phyloP scores from a whole-genome alignment of 192 early-diverging fungal genomes.

The Diversispora epigaea region DNA sequence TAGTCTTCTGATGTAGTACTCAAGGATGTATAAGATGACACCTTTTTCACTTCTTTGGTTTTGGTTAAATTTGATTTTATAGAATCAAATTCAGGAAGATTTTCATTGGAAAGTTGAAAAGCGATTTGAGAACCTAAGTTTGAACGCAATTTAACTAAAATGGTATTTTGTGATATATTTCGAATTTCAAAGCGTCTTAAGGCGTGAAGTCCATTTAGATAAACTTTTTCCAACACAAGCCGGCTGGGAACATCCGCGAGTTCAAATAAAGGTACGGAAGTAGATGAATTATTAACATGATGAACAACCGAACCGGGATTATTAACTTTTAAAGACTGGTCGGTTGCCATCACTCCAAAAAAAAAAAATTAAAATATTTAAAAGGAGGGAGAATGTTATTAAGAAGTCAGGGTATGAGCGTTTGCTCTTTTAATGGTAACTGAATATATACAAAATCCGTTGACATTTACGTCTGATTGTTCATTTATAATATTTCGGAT shows the following conservation, averaged over 20 bases:
- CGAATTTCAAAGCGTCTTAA: slow-evolving; percentile 69
- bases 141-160: slow-evolving; percentile 75
- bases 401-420: not conserved
- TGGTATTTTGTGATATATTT: slow-evolving; percentile 57
- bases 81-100: slow-evolving; percentile 62
- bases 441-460: not conserved
- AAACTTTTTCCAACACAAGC: slow-evolving; percentile 75
- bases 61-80: slow-evolving; percentile 34
- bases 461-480: not conserved
- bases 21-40: not conserved
- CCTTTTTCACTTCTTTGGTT: not conserved
- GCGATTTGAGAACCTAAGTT: slow-evolving; percentile 77
- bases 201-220: slow-evolving; percentile 79
- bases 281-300: not conserved
- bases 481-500: not conserved
- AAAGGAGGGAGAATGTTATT: not conserved
- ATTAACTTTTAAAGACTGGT: not conserved
- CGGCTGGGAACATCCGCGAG: slow-evolving; percentile 56
- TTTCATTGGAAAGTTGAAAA: slow-evolving; percentile 86
- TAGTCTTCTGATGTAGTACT: not conserved
- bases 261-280: slow-evolving; percentile 38
- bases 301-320: not conserved
- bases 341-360: slow-evolving; percentile 1
- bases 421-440: not conserved
- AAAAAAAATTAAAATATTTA: not conserved